Base-by-base conservation (phyloP, 2,329 filamentous ascomycete genomes). In the Ceratocystis cacaofunesta region DNA sequence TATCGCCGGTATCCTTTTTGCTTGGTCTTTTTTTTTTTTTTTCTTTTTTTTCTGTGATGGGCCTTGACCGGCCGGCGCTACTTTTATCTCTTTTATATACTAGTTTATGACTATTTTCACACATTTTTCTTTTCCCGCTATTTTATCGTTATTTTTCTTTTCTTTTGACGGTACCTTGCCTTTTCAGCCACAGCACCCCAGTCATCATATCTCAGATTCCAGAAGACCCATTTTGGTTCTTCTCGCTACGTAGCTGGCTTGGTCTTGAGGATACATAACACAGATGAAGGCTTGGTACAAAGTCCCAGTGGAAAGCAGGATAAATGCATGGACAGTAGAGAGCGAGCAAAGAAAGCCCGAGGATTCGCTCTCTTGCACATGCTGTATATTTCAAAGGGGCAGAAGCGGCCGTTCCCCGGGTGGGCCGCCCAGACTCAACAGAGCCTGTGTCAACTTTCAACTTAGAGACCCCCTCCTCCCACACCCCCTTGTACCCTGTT, bases 191-290 rank as follows among this genome's bases (percentile, higher is more conserved):
- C 4, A 15, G n/a, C 10, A 15, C 50, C 50, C n/a, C 22, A 32
- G 12, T 15, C 52, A 12, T 57, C 52, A 57, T 30, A 57, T 57
- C 28, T 57, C 52, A 57, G 52, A 57, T 57, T 57, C 52, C 25
- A 57, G 52, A 57, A 57, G 52, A 41, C 36, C 52, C 52, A 57
- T 32, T 32, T 57, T 57, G 52, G 15, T 57, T 57, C 28, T 57
- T 30, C 28, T 50, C 19, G 48, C 48, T 52, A 52, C 48, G 22
- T 57, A 32, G 52, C 28, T 57, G 52, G 30, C 52, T 30, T 5
- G 52, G 52, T 57, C 17, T 32, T 32, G 50, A 32, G 52, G 52
- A 57, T 57, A 28, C 52, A 30, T 28, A 7, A 15, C n/a, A 22
- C 52, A 57, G 46, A 50, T 19, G 7, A 50, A 41, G 5, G 19